A percentile compares a stretch with the other conserved stretches of the same genome.
phyloP scores from a whole-genome alignment of 176 grass and related monocot genomes.

The Triticum dicoccoides region DNA sequence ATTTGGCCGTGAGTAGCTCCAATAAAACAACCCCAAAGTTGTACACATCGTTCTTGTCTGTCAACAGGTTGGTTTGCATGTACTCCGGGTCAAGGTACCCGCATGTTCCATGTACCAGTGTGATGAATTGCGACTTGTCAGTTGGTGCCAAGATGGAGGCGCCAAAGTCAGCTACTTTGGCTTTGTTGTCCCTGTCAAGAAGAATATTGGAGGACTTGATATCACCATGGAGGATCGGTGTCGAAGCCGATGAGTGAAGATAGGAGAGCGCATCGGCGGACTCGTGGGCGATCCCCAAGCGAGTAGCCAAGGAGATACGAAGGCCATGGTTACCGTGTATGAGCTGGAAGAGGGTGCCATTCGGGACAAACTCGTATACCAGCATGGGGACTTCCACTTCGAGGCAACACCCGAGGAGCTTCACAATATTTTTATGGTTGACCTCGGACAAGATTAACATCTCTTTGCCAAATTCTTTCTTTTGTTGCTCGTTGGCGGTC shows the following conservation, averaged over 20 bases:
- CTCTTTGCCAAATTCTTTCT: constrained; percentile 19
- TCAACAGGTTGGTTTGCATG: constrained; percentile 27
- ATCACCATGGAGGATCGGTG: neutral
- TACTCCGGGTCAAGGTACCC: constrained; percentile 59
- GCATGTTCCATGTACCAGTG: constrained; percentile 47
- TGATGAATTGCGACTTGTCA: constrained; percentile 26
- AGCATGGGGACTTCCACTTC: constrained; percentile 16
- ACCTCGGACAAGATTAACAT: constrained; percentile 12
- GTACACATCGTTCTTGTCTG: constrained; percentile 30
- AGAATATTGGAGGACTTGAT: constrained; percentile 23
- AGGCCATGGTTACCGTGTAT: neutral
- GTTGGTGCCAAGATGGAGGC: constrained; percentile 34
- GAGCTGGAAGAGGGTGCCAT: neutral
- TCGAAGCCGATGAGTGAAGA: neutral
- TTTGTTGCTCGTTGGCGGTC: neutral
- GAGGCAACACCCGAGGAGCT: constrained; percentile 16
- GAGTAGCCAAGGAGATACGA: neutral
- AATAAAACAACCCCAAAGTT: constrained; percentile 38
- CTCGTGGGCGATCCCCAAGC: neutral
- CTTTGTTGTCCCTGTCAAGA: neutral
- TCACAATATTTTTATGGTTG: constrained; percentile 13
- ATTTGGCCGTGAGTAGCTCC: constrained; percentile 19
- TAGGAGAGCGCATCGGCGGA: neutral
- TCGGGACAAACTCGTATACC: constrained; percentile 11
- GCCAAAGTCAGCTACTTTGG: constrained; percentile 33